Percentiles rank a stretch among this genome's conserved stretches.
phyloP scores from a whole-genome alignment of 1,139 yeast genomes.

The Pichia sp. region DNA sequence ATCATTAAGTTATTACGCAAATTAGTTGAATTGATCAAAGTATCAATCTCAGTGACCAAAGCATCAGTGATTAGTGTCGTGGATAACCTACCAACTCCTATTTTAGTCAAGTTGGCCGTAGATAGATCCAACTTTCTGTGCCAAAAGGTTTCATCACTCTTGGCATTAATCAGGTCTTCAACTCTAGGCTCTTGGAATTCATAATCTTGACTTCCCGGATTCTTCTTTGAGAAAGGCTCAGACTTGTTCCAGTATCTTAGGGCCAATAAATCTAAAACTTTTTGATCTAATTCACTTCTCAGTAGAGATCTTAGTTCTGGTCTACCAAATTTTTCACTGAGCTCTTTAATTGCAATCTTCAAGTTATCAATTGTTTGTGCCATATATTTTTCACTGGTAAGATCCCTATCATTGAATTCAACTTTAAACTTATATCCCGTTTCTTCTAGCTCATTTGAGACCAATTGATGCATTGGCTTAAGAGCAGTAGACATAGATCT shows the following conservation, averaged over 20 bases:
- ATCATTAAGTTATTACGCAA: constrained; percentile 82
- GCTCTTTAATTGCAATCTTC: constrained; percentile 80
- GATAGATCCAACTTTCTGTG: constrained; percentile 78
- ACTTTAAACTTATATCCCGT: constrained; percentile 90
- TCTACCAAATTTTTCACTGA: constrained; percentile 76
- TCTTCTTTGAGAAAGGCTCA: constrained; percentile 18
- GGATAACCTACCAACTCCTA: constrained; percentile 88
- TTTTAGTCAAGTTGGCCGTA: constrained; percentile 75
- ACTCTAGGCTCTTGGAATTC: constrained; percentile 39
- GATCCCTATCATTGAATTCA: constrained; percentile 87
- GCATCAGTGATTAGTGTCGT: constrained; percentile 79
- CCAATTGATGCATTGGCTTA: constrained; percentile 79
- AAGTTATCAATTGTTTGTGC: constrained; percentile 87
- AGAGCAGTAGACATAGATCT: constrained; percentile 85
- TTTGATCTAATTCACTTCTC: constrained; percentile 82
- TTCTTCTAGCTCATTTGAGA: constrained; percentile 89
- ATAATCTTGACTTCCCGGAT: constrained; percentile 15
- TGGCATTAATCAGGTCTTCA: constrained; percentile 41
- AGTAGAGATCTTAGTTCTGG: constrained; percentile 72
- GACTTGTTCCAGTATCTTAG: constrained; percentile 89
- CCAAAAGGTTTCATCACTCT: constrained; percentile 77
- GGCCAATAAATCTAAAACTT: constrained; percentile 77
- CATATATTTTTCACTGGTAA: constrained; percentile 89
- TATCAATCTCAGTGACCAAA: constrained; percentile 66
- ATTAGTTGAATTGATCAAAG: constrained; percentile 64